These are phyloP conservation scores for Pseudognaphalium luteoalbum DNA, from an alignment of 129 eudicot species.

Conservation along the genomic window DNA sequence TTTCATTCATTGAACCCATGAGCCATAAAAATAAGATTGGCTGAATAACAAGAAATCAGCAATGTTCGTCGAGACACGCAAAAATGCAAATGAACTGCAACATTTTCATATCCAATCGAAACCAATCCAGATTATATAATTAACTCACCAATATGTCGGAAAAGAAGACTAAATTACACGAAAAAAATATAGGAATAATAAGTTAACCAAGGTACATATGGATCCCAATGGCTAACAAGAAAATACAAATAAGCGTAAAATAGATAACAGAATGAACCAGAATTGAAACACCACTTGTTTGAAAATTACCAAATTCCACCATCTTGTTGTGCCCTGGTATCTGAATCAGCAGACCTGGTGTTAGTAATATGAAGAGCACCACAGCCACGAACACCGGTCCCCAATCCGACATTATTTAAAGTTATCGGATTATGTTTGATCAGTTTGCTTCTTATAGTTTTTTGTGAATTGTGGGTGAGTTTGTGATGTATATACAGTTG, in stretches of 20 bases:
- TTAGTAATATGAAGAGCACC: conserved; percentile 67
- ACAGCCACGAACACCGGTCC: conserved; percentile 94
- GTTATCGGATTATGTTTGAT: not conserved
- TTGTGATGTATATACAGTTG: conserved; percentile 14
- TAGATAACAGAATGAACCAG: conserved; percentile 79
- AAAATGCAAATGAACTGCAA: not conserved
- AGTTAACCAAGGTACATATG: conserved; percentile 70
- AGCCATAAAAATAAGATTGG: not conserved
- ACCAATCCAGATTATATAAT: conserved; percentile 19
- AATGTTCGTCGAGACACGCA: not conserved
- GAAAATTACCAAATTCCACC: conserved; percentile 74
- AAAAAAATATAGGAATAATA: not conserved
- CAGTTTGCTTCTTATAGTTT: not conserved
- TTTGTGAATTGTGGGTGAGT: not conserved
- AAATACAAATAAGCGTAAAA: conserved; percentile 75
- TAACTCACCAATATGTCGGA: conserved; percentile 4
- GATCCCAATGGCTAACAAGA: conserved; percentile 75
- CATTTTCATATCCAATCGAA: conserved; percentile 16
- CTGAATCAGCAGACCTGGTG: conserved; percentile 88
- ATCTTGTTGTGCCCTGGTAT: conserved; percentile 64
- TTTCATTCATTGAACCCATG: no score
- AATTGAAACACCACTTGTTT: conserved; percentile 84
- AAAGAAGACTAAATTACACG: conserved; percentile 3
- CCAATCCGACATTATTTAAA: conserved; percentile 68
- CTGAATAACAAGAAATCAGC: not conserved